Percentiles rank a stretch among this genome's conserved stretches.
Conservation (phyloP, 306 rosid genomes). For the Malus sylvestris region DNA sequence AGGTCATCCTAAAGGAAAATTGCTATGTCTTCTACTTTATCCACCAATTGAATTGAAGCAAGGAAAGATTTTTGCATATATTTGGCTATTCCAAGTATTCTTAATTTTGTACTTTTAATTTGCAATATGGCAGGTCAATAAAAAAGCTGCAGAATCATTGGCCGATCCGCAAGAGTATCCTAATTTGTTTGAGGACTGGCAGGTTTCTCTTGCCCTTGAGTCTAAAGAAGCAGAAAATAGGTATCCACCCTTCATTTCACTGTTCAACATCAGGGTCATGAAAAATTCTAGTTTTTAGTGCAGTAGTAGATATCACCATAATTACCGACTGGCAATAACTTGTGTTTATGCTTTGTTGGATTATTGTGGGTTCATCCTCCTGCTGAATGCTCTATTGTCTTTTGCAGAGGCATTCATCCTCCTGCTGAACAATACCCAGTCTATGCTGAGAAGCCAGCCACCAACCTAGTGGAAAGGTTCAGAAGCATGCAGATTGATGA, state of each 20-base stretch:
- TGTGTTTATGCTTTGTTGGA: conserved; percentile 6
- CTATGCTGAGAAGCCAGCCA: conserved; percentile 49
- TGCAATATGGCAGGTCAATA: conserved; percentile 50
- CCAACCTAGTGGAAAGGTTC: conserved; percentile 74
- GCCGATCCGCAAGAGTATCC: conserved; percentile 99
- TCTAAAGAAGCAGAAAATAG: conserved; percentile 61
- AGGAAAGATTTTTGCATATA: background rate
- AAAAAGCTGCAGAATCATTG: conserved; percentile 91
- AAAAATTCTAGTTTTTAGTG: background rate
- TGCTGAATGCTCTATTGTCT: conserved; percentile 29
- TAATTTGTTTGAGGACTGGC: conserved; percentile 96
- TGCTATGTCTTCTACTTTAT: background rate
- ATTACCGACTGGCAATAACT: background rate
- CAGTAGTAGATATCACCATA: background rate
- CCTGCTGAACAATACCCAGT: conserved; percentile 66
- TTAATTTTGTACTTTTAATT: conserved; percentile 6
- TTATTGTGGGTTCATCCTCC: conserved; percentile 38
- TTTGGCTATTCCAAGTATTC: background rate
- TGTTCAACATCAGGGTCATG: background rate
- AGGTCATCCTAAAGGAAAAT: background rate
- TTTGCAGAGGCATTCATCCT: conserved; percentile 55
- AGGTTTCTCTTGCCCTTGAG: conserved; percentile 78
- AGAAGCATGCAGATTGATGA: conserved; percentile 65
- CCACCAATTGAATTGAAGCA: background rate
- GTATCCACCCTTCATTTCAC: conserved; percentile 20